Evolutionary conservation across 1,284 basidiomycete species (phyloP).

Genomic region (Cryptococcus sp.): DNA sequence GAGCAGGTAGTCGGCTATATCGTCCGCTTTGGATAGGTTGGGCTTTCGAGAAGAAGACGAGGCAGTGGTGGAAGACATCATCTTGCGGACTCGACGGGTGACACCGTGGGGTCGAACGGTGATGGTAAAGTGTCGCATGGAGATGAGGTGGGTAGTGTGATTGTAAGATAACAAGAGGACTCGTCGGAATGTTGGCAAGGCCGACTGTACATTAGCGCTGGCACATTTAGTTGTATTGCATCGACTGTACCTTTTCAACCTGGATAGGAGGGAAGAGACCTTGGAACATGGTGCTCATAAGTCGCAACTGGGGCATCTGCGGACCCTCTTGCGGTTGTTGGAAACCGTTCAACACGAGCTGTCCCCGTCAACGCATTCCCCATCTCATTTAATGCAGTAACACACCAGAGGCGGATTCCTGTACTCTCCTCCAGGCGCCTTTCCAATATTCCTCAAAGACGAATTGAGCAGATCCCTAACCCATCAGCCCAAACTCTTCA

Average conservation of each 20-base stretch:
- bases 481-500: background rate
- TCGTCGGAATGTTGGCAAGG: conserved; percentile 79
- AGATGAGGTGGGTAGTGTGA: conserved; percentile 75
- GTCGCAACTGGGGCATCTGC: conserved; percentile 47
- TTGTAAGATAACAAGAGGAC: conserved; percentile 93
- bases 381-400: conserved; percentile 1
- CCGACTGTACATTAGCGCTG: conserved; percentile 54
- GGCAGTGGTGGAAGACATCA: conserved; percentile 59
- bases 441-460: conserved; percentile 43
- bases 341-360: conserved; percentile 51
- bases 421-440: conserved; percentile 44
- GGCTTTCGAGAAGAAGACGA: conserved; percentile 5
- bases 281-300: conserved; percentile 53
- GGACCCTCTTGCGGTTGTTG: conserved; percentile 47
- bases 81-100: conserved; percentile 80
- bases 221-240: too few species aligned
- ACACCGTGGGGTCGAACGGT: conserved; percentile 92
- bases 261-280: conserved; percentile 53
- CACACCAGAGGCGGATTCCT: conserved; percentile 45
- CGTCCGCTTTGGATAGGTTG: conserved; percentile 81
- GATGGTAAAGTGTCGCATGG: conserved; percentile 92
- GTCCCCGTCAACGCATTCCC: background rate
- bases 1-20: conserved; percentile 92
- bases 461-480: conserved; percentile 40
- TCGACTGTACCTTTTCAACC: conserved; percentile 54